A percentile compares a stretch with the other conserved stretches of the same genome.
These are phyloP conservation scores for Samsoniella hepiali DNA, from an alignment of 2,329 filamentous ascomycete species.

Conservation along the genomic window DNA sequence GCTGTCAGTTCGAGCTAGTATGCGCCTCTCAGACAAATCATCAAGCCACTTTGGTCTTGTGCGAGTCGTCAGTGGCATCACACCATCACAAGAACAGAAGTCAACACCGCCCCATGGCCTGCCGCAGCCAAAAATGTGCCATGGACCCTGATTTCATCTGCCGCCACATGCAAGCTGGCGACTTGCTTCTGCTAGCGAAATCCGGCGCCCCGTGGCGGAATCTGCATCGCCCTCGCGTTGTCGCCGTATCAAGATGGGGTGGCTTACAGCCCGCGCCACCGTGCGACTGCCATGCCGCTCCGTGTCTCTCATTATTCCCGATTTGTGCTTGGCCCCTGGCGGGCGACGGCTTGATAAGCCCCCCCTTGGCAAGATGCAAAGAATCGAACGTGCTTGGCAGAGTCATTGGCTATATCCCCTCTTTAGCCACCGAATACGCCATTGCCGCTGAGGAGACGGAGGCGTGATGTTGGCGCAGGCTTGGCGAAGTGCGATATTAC, in stretches of 20 bases:
- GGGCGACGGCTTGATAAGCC: background rate
- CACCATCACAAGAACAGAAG: conserved; percentile 6
- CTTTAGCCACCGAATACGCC: background rate
- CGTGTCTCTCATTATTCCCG: background rate
- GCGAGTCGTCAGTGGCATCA: background rate
- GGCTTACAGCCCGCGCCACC: background rate
- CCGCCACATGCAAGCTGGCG: background rate
- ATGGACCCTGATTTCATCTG: background rate
- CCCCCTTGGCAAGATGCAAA: background rate
- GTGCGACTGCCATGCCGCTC: background rate
- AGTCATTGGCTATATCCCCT: background rate
- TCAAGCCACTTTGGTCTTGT: background rate
- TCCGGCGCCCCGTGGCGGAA: background rate
- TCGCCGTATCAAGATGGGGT: background rate
- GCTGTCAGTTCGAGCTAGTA: background rate
- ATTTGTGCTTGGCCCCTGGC: background rate
- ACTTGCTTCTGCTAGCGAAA: background rate
- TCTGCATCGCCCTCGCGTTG: conserved; percentile 1
- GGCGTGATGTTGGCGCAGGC: conserved; percentile 1
- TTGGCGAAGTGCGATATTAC: background rate
- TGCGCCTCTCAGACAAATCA: background rate
- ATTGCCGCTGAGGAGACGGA: background rate
- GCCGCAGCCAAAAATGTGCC: background rate
- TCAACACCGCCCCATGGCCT: background rate
- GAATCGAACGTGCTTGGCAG: background rate